Conservation (phyloP, 163 green algal genomes). For the Chlorella variabilis region DNA sequence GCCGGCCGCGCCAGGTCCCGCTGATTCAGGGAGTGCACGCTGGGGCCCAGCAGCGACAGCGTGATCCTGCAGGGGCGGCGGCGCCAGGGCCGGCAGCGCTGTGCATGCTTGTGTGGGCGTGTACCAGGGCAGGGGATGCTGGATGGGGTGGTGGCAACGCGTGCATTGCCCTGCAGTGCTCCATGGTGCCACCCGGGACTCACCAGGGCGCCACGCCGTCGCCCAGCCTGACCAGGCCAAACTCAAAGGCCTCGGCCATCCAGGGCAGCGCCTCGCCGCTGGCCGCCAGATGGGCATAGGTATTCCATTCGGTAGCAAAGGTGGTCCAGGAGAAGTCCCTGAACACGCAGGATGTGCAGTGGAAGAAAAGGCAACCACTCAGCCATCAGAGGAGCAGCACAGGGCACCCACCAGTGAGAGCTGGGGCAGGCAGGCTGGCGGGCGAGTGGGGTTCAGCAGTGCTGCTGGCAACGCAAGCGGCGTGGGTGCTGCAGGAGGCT, state of each 20-base stretch:
- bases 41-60: conserved; percentile 40
- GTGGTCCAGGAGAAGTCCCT: conserved; percentile 33
- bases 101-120: no score
- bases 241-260: conserved; percentile 23
- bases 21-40: conserved; percentile 27
- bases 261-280: conserved; percentile 4
- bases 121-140: no score
- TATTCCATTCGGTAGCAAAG: conserved; percentile 35
- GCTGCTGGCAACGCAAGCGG: no score
- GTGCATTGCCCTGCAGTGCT: no score
- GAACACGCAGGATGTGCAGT: background rate
- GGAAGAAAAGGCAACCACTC: background rate
- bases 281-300: background rate
- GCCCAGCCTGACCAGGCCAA: conserved; percentile 9
- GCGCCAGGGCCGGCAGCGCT: background rate
- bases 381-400: background rate
- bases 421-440: no score
- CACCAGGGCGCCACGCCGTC: conserved; percentile 34
- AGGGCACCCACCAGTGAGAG: background rate
- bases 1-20: background rate
- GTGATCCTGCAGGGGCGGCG: conserved; percentile 29
- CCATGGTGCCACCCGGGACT: no score
- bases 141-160: no score
- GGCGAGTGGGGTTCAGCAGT: no score
- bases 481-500: no score